A percentile compares a stretch with the other conserved stretches of the same genome.
Conservation (phyloP, 352 stramenopile genomes). For the Phytophthora agathidicida region DNA sequence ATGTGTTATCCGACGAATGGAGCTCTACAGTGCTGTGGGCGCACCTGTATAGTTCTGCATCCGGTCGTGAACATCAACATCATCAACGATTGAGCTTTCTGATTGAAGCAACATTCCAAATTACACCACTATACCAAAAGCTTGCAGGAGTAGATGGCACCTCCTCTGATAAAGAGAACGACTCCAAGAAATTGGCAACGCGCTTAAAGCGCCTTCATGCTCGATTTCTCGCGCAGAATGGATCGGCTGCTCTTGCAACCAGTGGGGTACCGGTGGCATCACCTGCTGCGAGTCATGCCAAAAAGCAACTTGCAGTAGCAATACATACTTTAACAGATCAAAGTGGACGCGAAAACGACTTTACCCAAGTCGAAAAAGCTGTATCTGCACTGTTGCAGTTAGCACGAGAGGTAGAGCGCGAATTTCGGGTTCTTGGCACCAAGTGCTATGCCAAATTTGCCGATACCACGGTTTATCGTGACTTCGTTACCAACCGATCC, state of each 20-base stretch:
- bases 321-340: conserved; percentile 19
- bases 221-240: conserved; percentile 22
- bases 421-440: conserved; percentile 56
- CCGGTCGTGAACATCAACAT: conserved; percentile 28
- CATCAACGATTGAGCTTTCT: conserved; percentile 67
- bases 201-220: conserved; percentile 13
- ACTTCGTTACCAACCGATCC: conserved; percentile 38
- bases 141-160: not conserved
- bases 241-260: conserved; percentile 1
- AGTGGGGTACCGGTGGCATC: conserved; percentile 27
- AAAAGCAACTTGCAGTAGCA: conserved; percentile 21
- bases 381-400: conserved; percentile 39
- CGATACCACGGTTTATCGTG: conserved; percentile 48
- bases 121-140: conserved; percentile 44
- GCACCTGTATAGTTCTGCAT: conserved; percentile 57
- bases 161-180: conserved; percentile 1
- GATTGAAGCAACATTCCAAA: conserved; percentile 57
- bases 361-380: conserved; percentile 15
- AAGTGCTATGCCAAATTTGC: conserved; percentile 58
- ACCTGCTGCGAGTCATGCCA: conserved; percentile 15
- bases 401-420: conserved; percentile 34
- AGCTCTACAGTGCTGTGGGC: conserved; percentile 77
- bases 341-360: not conserved
- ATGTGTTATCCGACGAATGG: conserved; percentile 70
- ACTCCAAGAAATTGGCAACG: conserved; percentile 2